Conservation (phyloP, 202 grass and related monocot species). For the Digitaria exilis region DNA sequence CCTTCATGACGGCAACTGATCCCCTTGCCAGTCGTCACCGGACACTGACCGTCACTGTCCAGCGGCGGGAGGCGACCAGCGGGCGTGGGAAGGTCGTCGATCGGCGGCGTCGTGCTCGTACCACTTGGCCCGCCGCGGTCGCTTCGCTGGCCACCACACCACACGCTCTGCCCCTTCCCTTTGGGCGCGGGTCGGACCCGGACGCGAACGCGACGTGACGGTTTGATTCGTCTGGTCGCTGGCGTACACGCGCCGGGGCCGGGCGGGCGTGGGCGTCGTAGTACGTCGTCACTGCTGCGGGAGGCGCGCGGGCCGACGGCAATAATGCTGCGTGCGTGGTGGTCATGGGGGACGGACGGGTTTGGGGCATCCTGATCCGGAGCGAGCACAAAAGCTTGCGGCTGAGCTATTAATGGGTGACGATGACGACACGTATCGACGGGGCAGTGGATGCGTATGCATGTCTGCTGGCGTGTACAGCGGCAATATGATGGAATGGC, state of each 20-base stretch:
- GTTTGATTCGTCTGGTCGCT: slow-evolving; percentile 21
- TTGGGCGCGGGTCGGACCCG: not conserved
- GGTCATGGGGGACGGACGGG: not conserved
- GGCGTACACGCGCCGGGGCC: not conserved
- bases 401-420: not conserved
- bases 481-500: not conserved
- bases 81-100: not conserved
- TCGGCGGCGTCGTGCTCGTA: not conserved
- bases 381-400: too few species aligned
- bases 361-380: not conserved
- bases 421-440: slow-evolving; percentile 2
- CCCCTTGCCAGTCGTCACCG: not conserved
- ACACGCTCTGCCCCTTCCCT: too few species aligned
- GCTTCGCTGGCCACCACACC: not conserved
- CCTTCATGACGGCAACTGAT: not conserved
- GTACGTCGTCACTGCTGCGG: not conserved
- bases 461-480: not conserved
- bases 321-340: not conserved
- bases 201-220: not conserved
- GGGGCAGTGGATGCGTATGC: not conserved
- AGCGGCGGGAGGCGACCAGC: not conserved
- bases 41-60: slow-evolving; percentile 1
- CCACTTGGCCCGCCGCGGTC: not conserved
- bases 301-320: not conserved
- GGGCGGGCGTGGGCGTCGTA: not conserved